phyloP scores from a whole-genome alignment of 2,329 filamentous ascomycete species.

The Trichoderma gracile region DNA sequence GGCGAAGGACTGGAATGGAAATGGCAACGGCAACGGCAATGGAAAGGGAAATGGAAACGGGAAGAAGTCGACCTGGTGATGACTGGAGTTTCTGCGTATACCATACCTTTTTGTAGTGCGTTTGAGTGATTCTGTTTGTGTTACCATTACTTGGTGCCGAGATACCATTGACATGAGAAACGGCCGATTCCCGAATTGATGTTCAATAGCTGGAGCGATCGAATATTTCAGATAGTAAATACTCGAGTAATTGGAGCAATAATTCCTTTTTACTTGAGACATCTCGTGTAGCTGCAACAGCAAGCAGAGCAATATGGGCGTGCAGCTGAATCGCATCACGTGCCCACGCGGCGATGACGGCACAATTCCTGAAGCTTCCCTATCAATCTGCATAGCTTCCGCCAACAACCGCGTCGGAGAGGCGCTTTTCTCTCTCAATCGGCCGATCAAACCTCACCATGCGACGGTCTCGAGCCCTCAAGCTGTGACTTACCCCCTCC shows the following conservation, averaged over 20 bases:
- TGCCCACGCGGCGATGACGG: slow-evolving; percentile 22
- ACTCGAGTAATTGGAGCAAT: neutral
- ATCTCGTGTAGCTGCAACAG: neutral
- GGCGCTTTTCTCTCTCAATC: neutral
- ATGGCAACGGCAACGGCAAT: slow-evolving; percentile 35
- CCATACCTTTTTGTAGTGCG: neutral
- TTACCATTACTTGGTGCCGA: neutral
- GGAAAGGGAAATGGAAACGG: slow-evolving; percentile 29
- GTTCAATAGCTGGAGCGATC: too few relatives aligned
- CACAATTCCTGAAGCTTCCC: slow-evolving; percentile 1
- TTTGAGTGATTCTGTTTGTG: neutral
- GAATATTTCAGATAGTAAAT: neutral
- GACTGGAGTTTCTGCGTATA: neutral
- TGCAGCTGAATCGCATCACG: slow-evolving; percentile 1
- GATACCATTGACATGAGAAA: slow-evolving; percentile 13
- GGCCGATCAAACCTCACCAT: neutral
- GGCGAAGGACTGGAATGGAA: slow-evolving; percentile 32
- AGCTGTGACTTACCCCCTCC: neutral
- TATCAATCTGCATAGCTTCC: neutral
- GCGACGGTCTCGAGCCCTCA: neutral
- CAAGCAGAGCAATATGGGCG: too few relatives aligned
- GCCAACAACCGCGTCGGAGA: slow-evolving; percentile 10
- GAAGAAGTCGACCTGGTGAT: slow-evolving; percentile 35
- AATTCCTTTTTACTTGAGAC: neutral
- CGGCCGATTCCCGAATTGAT: slow-evolving; percentile 2